These are phyloP conservation scores for Taphrina betulina DNA, from an alignment of 1,139 yeast genomes.

Conservation along the genomic window DNA sequence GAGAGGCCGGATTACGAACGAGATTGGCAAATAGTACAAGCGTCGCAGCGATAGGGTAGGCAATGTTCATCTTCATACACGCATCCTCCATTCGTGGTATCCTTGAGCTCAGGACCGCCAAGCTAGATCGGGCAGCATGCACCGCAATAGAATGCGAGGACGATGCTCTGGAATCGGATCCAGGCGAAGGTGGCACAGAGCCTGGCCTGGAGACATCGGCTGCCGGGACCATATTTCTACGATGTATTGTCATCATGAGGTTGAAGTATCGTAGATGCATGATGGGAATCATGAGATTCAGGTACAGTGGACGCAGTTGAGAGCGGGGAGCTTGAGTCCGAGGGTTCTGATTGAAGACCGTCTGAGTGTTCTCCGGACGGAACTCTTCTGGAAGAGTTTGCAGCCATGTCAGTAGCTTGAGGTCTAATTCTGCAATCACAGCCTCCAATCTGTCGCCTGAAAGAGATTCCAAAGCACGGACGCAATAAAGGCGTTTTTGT, in stretches of 20 bases:
- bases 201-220: neutral
- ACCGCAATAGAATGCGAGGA: constrained; percentile 17
- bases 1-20: constrained; percentile 15
- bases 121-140: constrained; percentile 17
- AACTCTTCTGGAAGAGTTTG: constrained; percentile 14
- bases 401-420: constrained; percentile 34
- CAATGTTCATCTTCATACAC: neutral
- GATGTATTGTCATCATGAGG: constrained; percentile 16
- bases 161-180: constrained; percentile 1
- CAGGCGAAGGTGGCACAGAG: neutral
- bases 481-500: constrained; percentile 43
- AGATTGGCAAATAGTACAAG: constrained; percentile 9
- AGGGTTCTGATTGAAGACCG: no score
- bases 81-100: constrained; percentile 1
- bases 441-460: constrained; percentile 33
- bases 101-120: neutral
- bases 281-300: neutral
- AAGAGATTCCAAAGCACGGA: constrained; percentile 28
- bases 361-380: constrained; percentile 1
- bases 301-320: no score
- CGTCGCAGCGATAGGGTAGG: constrained; percentile 2
- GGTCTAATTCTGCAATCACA: constrained; percentile 36
- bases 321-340: no score
- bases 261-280: constrained; percentile 13
- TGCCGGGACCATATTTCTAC: constrained; percentile 1